Evolutionary conservation across 306 rosid species (phyloP).

Genomic region (Dalbergia cultrata): DNA sequence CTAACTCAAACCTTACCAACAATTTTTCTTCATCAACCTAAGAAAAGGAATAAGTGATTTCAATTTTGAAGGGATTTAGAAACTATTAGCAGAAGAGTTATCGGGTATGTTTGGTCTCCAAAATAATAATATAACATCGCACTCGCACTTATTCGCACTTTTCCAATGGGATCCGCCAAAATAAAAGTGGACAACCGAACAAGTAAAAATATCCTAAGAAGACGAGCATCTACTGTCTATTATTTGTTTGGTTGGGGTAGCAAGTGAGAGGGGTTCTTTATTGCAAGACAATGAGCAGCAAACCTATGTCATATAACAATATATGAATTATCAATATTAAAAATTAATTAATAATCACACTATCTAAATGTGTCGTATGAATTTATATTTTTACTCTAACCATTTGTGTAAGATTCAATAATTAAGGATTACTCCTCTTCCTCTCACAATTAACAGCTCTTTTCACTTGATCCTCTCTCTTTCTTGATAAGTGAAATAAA

Average conservation of each 20-base stretch:
- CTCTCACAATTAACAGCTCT: too few species aligned
- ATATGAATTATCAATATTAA: too few species aligned
- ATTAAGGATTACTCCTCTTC: too few species aligned
- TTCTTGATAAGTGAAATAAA: constrained; percentile 18
- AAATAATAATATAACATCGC: constrained; percentile 15
- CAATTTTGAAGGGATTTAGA: constrained; percentile 13
- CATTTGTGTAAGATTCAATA: too few species aligned
- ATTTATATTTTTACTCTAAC: too few species aligned
- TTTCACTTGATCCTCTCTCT: too few species aligned
- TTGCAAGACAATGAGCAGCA: too few species aligned
- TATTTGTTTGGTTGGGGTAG: constrained; percentile 11
- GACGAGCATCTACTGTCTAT: constrained; percentile 38
- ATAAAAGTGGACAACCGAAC: constrained; percentile 26
- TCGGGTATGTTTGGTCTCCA: not conserved
- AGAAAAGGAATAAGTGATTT: constrained; percentile 32
- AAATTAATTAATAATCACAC: too few species aligned
- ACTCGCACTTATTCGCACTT: constrained; percentile 21
- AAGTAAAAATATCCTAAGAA: constrained; percentile 15
- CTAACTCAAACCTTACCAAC: not conserved
- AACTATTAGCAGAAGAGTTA: not conserved
- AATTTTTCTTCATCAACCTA: not conserved
- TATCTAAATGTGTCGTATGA: too few species aligned
- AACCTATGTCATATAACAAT: too few species aligned
- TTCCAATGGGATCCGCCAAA: constrained; percentile 32
- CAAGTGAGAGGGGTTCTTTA: too few species aligned